Base-by-base conservation (phyloP, 2,329 filamentous ascomycete species). In the Scopulariopsis brevicaulis region DNA sequence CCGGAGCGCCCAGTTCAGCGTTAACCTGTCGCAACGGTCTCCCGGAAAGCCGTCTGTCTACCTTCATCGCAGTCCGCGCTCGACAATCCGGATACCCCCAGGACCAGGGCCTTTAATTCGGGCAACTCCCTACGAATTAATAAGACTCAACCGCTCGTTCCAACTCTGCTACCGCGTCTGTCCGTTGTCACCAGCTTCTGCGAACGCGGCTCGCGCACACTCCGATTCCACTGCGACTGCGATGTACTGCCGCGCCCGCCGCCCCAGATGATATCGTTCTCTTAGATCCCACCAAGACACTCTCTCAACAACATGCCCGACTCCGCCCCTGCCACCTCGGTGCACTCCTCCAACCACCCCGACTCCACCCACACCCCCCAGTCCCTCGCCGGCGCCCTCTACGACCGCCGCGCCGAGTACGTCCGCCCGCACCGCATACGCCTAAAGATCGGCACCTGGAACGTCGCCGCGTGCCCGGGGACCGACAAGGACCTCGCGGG, bases 401-500 rank as follows among this genome's bases (percentile, higher is more conserved):
- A 86, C 67, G 84, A 87, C 46, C 82, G 94, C 57, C 82, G 85
- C 65, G 74, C 81, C 54, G 92, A 97, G 69, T 99, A 92, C 69
- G 86, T 87, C 28, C 82, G 85, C 43, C 82, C 85, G 51, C 85
- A 85, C 68, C 81, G 81, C 55, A 83, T 96, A 64, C 86, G 85
- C 63, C 82, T 99, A 70, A 96, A 96, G 72, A 80, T 99, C 56
- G 94, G 93, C 50, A 87, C 89, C 0, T 99, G 94, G 94, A 99
- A 99, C 71, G 90, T 96, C 18, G 94, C 91, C 4, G 85, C 87
- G 1, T 85, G 88, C 62, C 84, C 89, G 14, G 90, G 89, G 25
- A 91, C 90, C 0, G 91, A 96, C 70, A 89, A 90, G 63, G 94
- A 97, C 67, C 74, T 99, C 5, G 87, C 84, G 8, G 83, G 82